Evolutionary conservation across 176 grass and related monocot genomes (phyloP).

Genomic region (Raddia guianensis): DNA sequence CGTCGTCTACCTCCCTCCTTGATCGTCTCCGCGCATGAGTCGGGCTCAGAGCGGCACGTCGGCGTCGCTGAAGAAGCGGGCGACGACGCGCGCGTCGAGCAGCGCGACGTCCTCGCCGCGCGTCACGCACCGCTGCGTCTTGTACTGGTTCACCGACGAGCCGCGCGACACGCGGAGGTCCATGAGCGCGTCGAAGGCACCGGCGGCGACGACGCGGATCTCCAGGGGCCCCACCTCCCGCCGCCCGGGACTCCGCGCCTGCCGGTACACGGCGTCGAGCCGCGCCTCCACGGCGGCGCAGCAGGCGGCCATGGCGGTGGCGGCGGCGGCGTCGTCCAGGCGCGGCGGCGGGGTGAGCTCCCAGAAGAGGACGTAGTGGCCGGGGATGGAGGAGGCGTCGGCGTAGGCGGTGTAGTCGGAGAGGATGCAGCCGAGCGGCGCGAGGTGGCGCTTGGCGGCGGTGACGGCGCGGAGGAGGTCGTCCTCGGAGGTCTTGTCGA

Average conservation of each 20-base stretch:
- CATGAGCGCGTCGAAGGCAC: slow-evolving; percentile 82
- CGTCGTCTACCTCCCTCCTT: no score
- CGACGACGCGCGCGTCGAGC: slow-evolving; percentile 50
- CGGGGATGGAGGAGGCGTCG: slow-evolving; percentile 66
- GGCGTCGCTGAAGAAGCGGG: slow-evolving; percentile 54
- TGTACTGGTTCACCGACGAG: slow-evolving; percentile 88
- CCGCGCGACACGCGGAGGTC: slow-evolving; percentile 68
- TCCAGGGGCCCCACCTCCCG: slow-evolving; percentile 32
- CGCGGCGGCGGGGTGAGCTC: slow-evolving; percentile 47
- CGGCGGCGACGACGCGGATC: slow-evolving; percentile 57
- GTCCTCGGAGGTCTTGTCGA: slow-evolving; percentile 81
- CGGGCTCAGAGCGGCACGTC: slow-evolving; percentile 53
- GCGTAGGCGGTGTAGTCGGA: slow-evolving; percentile 72
- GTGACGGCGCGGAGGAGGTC: slow-evolving; percentile 75
- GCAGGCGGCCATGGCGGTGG: slow-evolving; percentile 43
- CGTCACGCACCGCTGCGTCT: slow-evolving; percentile 77
- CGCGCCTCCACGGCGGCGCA: slow-evolving; percentile 57
- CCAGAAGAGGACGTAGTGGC: slow-evolving; percentile 92
- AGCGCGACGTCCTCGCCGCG: slow-evolving; percentile 53
- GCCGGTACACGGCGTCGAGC: slow-evolving; percentile 65
- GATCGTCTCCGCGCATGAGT: no score
- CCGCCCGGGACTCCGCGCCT: slow-evolving; percentile 18
- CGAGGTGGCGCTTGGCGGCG: slow-evolving; percentile 54
- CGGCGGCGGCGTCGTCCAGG: background rate
- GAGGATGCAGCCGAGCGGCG: slow-evolving; percentile 50